Conservation (phyloP, 345 rosid genomes). For the Trapa bicornis region DNA sequence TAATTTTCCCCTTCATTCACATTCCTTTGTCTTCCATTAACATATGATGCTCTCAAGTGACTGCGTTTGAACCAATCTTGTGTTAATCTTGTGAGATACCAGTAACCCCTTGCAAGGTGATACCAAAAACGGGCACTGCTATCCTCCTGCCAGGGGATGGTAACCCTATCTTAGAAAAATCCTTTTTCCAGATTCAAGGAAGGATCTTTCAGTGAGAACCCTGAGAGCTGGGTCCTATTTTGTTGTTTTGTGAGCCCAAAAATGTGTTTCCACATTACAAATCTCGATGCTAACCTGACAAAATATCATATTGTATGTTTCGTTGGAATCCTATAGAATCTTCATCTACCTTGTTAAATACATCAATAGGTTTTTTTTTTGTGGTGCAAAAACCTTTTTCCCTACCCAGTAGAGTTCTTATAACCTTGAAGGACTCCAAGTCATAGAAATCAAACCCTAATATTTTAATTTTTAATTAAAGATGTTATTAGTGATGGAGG, state of each 20-base stretch:
- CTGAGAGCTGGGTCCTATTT: constrained; percentile 19
- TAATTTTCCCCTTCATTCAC: constrained; percentile 7
- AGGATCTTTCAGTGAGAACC: constrained; percentile 26
- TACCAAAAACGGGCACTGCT: no score
- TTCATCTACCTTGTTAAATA: background rate
- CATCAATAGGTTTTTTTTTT: constrained; percentile 9
- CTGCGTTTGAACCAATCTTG: background rate
- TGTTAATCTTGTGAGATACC: no score
- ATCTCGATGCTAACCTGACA: constrained; percentile 33
- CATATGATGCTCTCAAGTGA: constrained; percentile 1
- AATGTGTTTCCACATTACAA: constrained; percentile 11
- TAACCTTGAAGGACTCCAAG: no score
- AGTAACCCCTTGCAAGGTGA: no score
- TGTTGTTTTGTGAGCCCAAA: constrained; percentile 19
- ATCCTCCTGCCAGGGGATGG: background rate
- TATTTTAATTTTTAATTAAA: no score
- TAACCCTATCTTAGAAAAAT: background rate
- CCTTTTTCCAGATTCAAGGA: constrained; percentile 4
- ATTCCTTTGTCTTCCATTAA: constrained; percentile 2
- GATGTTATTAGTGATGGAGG: no score
- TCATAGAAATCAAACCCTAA: no score
- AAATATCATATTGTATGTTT: constrained; percentile 7
- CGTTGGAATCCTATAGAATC: constrained; percentile 22
- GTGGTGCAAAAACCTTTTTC: background rate
- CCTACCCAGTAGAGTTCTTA: no score